Evolutionary conservation across 176 grass and related monocot genomes (phyloP), one percentile per base, ranked within the genome.

Genomic region (Urochloa ruziziensis): DNA sequence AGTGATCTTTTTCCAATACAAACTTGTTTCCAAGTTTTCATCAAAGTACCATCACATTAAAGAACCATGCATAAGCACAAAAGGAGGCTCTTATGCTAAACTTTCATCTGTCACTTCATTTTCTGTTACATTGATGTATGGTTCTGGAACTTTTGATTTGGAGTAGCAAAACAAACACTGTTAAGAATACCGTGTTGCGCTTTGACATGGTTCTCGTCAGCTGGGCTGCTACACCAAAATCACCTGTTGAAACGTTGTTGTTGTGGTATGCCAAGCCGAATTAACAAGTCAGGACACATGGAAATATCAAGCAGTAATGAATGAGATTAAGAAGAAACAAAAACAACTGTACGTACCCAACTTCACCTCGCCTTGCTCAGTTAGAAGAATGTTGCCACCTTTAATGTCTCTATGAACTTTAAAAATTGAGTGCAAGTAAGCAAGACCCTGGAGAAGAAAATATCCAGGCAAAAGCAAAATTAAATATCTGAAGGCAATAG

Each of bases 361-460:
- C 91, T 99, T 99, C 87, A 99, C 96, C 83, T 99, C 96, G 88
- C 96, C 96, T 88, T 96, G 96, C 36, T 99, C 96, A 64, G 96
- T 99, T 63, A 99, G 91, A 67, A 99, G 86, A 85, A 99, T 99
- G 78, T 99, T 99, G 8, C 96, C 96, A 89, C 96, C 93, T 82
- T 99, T 99, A 76, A 99, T 99, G 80, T 99, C 96, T 90, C 96
- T 95, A 85, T 99, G 96, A 80, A 99, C 96, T 89, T 99, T 99
- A 93, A 99, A 99, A 85, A 99, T 99, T 43, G 93, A 94, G 88
- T 99, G 96, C 80, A 99, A 92, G 77, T 99, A 99, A 84, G 91
- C 89, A 91, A 99, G 96, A 72, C 96, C 96, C 96, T 99, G 63
- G 67, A 91, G 46, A 69, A 88, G 51, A 63, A 89, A 90, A 76